Base-by-base conservation (phyloP, 768 basidiomycete genomes). In the Rhizopogon vesiculosus region DNA sequence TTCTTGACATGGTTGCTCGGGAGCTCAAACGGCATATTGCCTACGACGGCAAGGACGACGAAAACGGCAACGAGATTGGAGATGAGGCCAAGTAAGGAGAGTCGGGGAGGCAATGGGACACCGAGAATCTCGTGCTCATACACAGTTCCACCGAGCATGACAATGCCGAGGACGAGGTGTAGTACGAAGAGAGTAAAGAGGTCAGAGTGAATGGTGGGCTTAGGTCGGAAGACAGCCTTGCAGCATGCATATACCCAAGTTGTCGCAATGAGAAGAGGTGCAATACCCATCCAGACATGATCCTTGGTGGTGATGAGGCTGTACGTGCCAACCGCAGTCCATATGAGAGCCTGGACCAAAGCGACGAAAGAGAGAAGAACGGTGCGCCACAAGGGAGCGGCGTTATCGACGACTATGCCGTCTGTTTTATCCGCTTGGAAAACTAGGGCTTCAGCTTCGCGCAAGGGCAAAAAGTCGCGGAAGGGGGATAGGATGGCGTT, bases 191-290 rank as follows among this genome's bases (percentile, higher is more conserved):
- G 65, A 0, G 70, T 61, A 65, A 91, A 81, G 16, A 91, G 68
- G 61, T 87, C 88, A 59, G 70, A 78, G 16, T 86, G 86, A 2
- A 79, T 76, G 0, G 87, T 91, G 0, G 79, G 69, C 5, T 74
- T 72, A 0, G 85, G 82, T 40, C 72, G 72, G 29, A 77, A 62
- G 13, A 86, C 70, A 1, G 86, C 82, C 45, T 83, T 81, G 19
- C 77, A 61, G 18, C 81, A 66, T 1, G 85, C 82, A 61, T 89
- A 91, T 40, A 87, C 66, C 91, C 91, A 92, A 3, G 82, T 72
- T 0, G 71, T 58, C 0, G 83, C 81, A 25, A 81, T 62, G 31
- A 86, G 63, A 46, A 86, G 70, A 0, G 77, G 71, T 7, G 72
- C 72, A 2, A 76, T 56, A 16, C 69, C 74, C 13, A 53, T 59